Evolutionary conservation across 805 yeast species (phyloP).

Genomic region (Komagataella phaffii): DNA sequence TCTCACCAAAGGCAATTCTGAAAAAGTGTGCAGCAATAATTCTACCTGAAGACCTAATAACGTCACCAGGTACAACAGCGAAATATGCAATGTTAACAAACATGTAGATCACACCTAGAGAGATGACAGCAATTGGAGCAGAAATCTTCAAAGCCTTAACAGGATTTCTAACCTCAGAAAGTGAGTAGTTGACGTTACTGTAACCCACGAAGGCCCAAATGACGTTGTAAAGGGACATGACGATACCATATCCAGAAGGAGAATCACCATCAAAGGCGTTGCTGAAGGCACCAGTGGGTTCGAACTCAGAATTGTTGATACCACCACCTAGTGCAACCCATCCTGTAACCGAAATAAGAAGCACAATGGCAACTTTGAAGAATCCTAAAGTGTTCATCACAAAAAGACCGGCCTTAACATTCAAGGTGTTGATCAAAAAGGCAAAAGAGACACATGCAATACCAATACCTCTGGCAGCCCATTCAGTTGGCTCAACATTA

Average conservation of each 20-base stretch:
- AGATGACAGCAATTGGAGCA: slow-evolving; percentile 59
- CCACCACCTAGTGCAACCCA: slow-evolving; percentile 78
- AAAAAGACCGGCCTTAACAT: slow-evolving; percentile 52
- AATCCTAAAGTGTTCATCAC: slow-evolving; percentile 55
- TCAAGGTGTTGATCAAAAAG: slow-evolving; percentile 45
- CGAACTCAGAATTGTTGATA: slow-evolving; percentile 21
- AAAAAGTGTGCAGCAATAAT: slow-evolving; percentile 70
- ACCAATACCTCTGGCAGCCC: slow-evolving; percentile 73
- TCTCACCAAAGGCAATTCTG: slow-evolving; percentile 52
- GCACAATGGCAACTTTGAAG: slow-evolving; percentile 59
- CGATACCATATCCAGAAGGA: slow-evolving; percentile 25
- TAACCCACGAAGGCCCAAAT: slow-evolving; percentile 29
- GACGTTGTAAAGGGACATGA: slow-evolving; percentile 28
- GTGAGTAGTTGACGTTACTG: slow-evolving; percentile 23
- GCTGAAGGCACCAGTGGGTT: slow-evolving; percentile 19
- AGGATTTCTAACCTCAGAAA: slow-evolving; percentile 45
- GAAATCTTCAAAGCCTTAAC: slow-evolving; percentile 54
- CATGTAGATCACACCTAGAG: slow-evolving; percentile 53
- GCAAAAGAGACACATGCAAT: slow-evolving; percentile 62
- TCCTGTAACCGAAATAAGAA: slow-evolving; percentile 63
- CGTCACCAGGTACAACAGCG: slow-evolving; percentile 67
- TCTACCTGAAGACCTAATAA: slow-evolving; percentile 44
- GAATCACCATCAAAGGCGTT: slow-evolving; percentile 19
- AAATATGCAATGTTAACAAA: slow-evolving; percentile 70
- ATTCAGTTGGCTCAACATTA: slow-evolving; percentile 47